Evolutionary conservation across 352 stramenopile genomes (phyloP), one percentile per base, ranked within the genome.

Genomic region (Stramenopiles sp.): DNA sequence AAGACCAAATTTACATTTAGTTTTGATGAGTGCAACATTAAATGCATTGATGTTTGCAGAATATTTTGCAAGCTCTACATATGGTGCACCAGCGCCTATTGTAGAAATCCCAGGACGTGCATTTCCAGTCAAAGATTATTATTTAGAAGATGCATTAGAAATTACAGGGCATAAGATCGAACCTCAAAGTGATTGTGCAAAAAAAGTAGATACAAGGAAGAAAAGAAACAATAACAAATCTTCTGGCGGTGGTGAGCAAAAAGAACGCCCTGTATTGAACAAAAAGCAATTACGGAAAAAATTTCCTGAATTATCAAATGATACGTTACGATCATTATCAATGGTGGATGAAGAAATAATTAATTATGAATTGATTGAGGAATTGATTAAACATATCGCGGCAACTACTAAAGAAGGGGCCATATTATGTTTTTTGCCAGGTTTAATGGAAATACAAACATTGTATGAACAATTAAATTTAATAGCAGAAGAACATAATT

Each of bases 21-120:
- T 97, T 43, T 83, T 97, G 4, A 98, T 98, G 94, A 96, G 88
- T 80, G 94, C 94, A 1, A 98, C 94, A 1, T 94, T 98, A 63
- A 91, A 97, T 77, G 91, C 92, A 0, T 86, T 95, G 31, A 96
- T 96, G 77, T 91, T 98, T 80, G 86, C 88, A 7, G 83, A 84
- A 33, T 98, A 97, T 81, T 98, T 97, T 81, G 84, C 90, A 74
- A 85, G 87, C 30, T 79, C 81, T 32, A 65, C 81, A 13, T 31
- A 63, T 0, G 30, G 53, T 13, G 6, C 32, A 7, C 29, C 73
- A 0, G 89, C 87, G 27, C 90, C 88, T 7, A 85, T 94, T 29
- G 63, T 92, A 23, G 65, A 23, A n/a, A 38, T 85, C 29, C 63
- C 65, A 1, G 82, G 82, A 6, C 78, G 82, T 30, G n/a, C 81